phyloP scores from a whole-genome alignment of 805 yeast genomes.

The Lipomyces mesembrius region DNA sequence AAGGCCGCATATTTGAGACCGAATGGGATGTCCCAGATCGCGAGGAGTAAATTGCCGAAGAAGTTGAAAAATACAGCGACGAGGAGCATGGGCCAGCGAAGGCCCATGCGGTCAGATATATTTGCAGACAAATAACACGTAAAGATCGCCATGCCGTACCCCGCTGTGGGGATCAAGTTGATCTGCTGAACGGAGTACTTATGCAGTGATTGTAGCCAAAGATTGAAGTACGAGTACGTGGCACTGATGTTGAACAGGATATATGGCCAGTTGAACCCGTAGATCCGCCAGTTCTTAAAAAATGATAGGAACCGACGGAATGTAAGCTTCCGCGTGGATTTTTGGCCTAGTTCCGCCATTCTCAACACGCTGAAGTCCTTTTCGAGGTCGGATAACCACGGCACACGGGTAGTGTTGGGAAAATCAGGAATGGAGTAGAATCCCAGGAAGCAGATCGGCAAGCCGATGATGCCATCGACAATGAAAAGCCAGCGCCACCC shows the following conservation, averaged over 20 bases:
- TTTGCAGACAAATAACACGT: constrained; percentile 9
- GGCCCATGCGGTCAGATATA: constrained; percentile 15
- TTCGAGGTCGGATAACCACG: constrained; percentile 11
- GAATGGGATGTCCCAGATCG: constrained; percentile 24
- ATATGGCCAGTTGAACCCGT: constrained; percentile 23
- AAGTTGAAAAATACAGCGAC: constrained; percentile 13
- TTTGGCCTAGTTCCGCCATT: constrained; percentile 18
- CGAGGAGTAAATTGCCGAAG: constrained; percentile 17
- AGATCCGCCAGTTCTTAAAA: constrained; percentile 18
- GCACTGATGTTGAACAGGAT: constrained; percentile 13
- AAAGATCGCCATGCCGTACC: constrained; percentile 21
- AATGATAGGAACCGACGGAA: constrained; percentile 7
- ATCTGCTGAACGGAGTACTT: constrained; percentile 19
- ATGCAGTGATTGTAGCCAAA: constrained; percentile 17
- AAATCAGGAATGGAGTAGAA: constrained; percentile 53
- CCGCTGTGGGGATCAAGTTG: constrained; percentile 17
- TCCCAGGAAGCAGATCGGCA: constrained; percentile 48
- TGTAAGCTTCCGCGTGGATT: constrained; percentile 8
- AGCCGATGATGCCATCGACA: constrained; percentile 56
- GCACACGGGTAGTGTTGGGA: constrained; percentile 12
- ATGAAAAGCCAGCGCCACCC: constrained; percentile 50
- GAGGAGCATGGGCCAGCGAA: constrained; percentile 15
- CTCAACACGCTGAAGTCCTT: constrained; percentile 15
- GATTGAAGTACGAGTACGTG: constrained; percentile 16
- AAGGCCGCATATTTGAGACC: constrained; percentile 16